Evolutionary conservation across 192 early-diverging fungal species (phyloP).

Genomic region (Coemansia sp.): DNA sequence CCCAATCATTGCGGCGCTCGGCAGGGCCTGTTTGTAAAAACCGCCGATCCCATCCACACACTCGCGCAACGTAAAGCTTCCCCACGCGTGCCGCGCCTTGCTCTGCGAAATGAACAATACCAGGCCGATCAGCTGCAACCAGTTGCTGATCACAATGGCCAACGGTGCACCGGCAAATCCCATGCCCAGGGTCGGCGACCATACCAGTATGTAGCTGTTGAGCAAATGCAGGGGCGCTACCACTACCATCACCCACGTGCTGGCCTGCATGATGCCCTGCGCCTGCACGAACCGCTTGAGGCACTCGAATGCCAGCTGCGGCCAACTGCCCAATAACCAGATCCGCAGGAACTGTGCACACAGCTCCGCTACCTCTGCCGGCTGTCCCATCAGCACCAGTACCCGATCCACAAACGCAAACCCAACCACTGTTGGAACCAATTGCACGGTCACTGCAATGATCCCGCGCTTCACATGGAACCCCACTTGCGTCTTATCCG

Average conservation of each 20-base stretch:
- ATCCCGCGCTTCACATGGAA: constrained; percentile 47
- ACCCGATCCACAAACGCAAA: constrained; percentile 57
- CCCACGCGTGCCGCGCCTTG: constrained; percentile 66
- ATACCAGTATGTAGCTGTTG: constrained; percentile 44
- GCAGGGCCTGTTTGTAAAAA: constrained; percentile 73
- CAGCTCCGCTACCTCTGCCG: constrained; percentile 66
- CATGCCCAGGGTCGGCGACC: constrained; percentile 51
- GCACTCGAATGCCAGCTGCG: constrained; percentile 79
- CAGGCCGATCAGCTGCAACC: constrained; percentile 58
- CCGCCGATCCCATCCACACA: constrained; percentile 63
- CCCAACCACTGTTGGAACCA: constrained; percentile 23
- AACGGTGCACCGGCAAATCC: constrained; percentile 73
- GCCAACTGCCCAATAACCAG: constrained; percentile 74
- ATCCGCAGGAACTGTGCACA: constrained; percentile 68
- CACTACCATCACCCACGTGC: constrained; percentile 37
- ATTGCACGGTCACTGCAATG: constrained; percentile 41
- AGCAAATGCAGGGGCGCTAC: constrained; percentile 38
- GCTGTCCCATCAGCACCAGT: constrained; percentile 72
- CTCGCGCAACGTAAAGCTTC: constrained; percentile 66
- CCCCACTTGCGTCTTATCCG: constrained; percentile 46
- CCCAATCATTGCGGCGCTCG: constrained; percentile 82
- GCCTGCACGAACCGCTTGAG: constrained; percentile 83
- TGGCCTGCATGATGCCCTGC: constrained; percentile 90
- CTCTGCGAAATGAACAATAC: constrained; percentile 55
- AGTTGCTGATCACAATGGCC: constrained; percentile 65